These are phyloP conservation scores for Xylaria sp. DNA, from an alignment of 2,329 filamentous ascomycete genomes.

Conservation along the genomic window DNA sequence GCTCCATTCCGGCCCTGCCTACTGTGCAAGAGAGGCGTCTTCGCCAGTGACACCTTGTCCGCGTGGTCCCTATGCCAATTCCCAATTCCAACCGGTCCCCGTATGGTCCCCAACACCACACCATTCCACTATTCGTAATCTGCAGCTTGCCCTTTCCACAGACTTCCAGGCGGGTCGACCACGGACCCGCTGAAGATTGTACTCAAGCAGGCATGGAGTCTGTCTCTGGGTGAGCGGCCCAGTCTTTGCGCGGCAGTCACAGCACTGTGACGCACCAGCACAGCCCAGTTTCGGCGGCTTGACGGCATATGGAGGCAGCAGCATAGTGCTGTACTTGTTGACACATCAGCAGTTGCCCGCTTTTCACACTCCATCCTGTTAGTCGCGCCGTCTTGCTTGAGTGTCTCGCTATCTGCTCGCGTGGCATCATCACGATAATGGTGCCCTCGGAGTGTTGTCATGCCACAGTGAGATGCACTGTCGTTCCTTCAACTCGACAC, in stretches of 20 bases:
- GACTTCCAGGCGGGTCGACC: slow-evolving; percentile 40
- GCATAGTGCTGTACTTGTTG: slow-evolving; percentile 35
- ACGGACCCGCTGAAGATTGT: slow-evolving; percentile 25
- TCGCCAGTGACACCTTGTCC: slow-evolving; percentile 38
- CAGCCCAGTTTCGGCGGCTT: slow-evolving; percentile 31
- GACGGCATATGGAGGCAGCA: slow-evolving; percentile 35
- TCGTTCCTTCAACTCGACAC: slow-evolving; percentile 26
- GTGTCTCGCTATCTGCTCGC: slow-evolving; percentile 44
- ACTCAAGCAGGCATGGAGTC: slow-evolving; percentile 13
- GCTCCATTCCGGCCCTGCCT: slow-evolving; percentile 17
- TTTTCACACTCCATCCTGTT: slow-evolving; percentile 23
- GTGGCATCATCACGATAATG: slow-evolving; percentile 43
- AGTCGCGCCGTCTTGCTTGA: slow-evolving; percentile 8
- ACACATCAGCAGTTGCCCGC: slow-evolving; percentile 32
- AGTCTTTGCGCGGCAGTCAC: slow-evolving; percentile 19
- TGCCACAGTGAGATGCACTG: slow-evolving; percentile 41
- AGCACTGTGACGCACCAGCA: slow-evolving; percentile 36
- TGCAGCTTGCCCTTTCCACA: slow-evolving; percentile 34
- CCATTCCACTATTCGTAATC: slow-evolving; percentile 38
- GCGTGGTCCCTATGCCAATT: slow-evolving; percentile 31
- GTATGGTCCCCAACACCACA: slow-evolving; percentile 17
- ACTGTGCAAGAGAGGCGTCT: slow-evolving; percentile 9
- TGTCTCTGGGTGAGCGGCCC: neutral
- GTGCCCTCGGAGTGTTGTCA: slow-evolving; percentile 41
- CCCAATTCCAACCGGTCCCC: neutral